A percentile compares a stretch with the other conserved stretches of the same genome.
Conservation (phyloP, 2,329 filamentous ascomycete genomes). For the Penicillium hesseltinei region DNA sequence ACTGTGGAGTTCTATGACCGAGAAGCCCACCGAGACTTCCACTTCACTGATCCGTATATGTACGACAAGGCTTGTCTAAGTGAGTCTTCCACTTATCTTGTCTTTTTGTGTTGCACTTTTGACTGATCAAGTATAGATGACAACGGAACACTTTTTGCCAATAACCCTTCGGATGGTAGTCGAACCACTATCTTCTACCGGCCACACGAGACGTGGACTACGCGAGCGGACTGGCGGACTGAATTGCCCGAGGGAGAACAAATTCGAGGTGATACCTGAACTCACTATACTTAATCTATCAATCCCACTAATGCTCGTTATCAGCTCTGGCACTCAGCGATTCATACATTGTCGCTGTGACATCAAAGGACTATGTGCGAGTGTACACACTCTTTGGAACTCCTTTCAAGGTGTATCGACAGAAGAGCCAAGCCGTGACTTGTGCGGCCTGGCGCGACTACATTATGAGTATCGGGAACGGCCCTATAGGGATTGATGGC, state of each 20-base stretch:
- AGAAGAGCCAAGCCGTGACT: conserved; percentile 89
- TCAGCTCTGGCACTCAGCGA: conserved; percentile 82
- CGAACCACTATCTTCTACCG: conserved; percentile 90
- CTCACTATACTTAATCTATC: background rate
- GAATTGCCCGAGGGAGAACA: conserved; percentile 83
- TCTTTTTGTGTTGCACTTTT: background rate
- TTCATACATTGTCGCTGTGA: conserved; percentile 86
- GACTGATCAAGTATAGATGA: conserved; percentile 54
- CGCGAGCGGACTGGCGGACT: conserved; percentile 85
- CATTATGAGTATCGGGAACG: conserved; percentile 93
- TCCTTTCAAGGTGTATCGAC: conserved; percentile 82
- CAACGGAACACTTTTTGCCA: conserved; percentile 81
- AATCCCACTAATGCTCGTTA: background rate
- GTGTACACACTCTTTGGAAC: conserved; percentile 92
- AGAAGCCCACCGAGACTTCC: conserved; percentile 87
- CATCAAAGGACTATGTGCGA: conserved; percentile 81
- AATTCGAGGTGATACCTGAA: conserved; percentile 53
- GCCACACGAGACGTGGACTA: conserved; percentile 95
- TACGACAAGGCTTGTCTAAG: conserved; percentile 95
- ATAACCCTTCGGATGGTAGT: conserved; percentile 64
- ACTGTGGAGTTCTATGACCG: conserved; percentile 98
- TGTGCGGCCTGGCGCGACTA: conserved; percentile 96
- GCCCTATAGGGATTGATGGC: conserved; percentile 76
- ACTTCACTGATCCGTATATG: conserved; percentile 93
- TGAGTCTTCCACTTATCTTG: conserved; percentile 35